Conservation (phyloP, 2,329 filamentous ascomycete genomes). For the Fusarium napiforme region DNA sequence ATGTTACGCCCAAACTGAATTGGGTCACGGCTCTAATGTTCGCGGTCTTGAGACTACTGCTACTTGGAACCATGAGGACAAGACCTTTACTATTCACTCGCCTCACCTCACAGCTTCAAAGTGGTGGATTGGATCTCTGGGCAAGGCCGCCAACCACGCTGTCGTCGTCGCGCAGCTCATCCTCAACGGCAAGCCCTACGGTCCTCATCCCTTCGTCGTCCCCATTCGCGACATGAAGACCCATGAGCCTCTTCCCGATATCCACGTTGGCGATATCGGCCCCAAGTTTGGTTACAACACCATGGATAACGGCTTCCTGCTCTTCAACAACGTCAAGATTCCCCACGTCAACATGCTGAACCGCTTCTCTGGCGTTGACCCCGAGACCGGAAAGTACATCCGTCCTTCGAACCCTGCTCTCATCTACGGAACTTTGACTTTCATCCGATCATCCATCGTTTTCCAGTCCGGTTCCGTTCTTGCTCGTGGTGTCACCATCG, state of each 20-base stretch:
- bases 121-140: slow-evolving; percentile 87
- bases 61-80: slow-evolving; percentile 77
- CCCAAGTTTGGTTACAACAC: slow-evolving; percentile 84
- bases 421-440: slow-evolving; percentile 81
- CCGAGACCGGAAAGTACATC: slow-evolving; percentile 73
- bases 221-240: slow-evolving; percentile 78
- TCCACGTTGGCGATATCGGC: slow-evolving; percentile 83
- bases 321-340: slow-evolving; percentile 78
- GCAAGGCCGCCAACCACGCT: slow-evolving; percentile 79
- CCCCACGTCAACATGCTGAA: slow-evolving; percentile 80
- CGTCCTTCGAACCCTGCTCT: slow-evolving; percentile 73
- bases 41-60: slow-evolving; percentile 77
- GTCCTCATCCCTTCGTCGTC: slow-evolving; percentile 82
- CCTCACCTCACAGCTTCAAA: slow-evolving; percentile 80
- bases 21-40: slow-evolving; percentile 83
- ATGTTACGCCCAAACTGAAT: slow-evolving; percentile 83
- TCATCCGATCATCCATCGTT: slow-evolving; percentile 78
- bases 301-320: slow-evolving; percentile 84
- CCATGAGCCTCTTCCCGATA: slow-evolving; percentile 73
- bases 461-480: slow-evolving; percentile 77
- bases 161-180: slow-evolving; percentile 83
- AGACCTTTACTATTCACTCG: slow-evolving; percentile 80
- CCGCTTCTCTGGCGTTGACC: slow-evolving; percentile 76
- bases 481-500: slow-evolving; percentile 81
- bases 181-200: slow-evolving; percentile 73